A percentile compares a stretch with the other conserved stretches of the same genome.
These are phyloP conservation scores for Scedosporium apiospermum DNA, from an alignment of 2,329 filamentous ascomycete species.

Conservation along the genomic window DNA sequence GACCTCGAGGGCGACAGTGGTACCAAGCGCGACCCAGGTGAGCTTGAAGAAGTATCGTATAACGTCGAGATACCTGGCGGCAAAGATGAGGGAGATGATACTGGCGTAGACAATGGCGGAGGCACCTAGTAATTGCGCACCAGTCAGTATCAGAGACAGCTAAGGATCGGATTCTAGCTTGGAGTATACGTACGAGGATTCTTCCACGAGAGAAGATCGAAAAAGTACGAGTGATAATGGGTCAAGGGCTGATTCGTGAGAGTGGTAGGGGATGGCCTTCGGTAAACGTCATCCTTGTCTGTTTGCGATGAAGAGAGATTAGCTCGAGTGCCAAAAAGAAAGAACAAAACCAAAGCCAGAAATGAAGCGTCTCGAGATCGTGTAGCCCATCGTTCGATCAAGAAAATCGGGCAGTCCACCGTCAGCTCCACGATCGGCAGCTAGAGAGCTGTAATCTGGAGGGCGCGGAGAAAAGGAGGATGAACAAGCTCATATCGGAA, in stretches of 20 bases:
- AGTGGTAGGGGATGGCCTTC: not conserved
- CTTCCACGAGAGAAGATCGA: conserved; percentile 59
- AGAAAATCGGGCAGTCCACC: not conserved
- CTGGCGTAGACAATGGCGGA: conserved; percentile 55
- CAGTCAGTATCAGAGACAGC: not conserved
- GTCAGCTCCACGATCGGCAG: not conserved
- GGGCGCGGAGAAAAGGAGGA: too few species aligned
- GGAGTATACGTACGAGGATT: conserved; percentile 47
- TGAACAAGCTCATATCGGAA: not conserved
- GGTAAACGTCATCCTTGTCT: conserved; percentile 37
- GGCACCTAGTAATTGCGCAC: conserved; percentile 33
- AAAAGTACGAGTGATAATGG: conserved; percentile 64
- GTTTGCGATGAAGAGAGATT: conserved; percentile 14
- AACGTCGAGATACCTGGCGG: conserved; percentile 55
- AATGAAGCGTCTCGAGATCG: not conserved
- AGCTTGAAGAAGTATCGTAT: conserved; percentile 57
- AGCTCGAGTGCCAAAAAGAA: conserved; percentile 13
- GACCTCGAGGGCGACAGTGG: conserved; percentile 52
- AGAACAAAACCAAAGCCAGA: not conserved
- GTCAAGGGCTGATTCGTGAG: conserved; percentile 42
- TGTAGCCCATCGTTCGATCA: not conserved
- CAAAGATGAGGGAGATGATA: conserved; percentile 50
- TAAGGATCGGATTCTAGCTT: too few species aligned
- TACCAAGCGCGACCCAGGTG: conserved; percentile 51
- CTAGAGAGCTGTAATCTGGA: not conserved